phyloP scores from a whole-genome alignment of 1,139 yeast species.

The Pichia sp. region DNA sequence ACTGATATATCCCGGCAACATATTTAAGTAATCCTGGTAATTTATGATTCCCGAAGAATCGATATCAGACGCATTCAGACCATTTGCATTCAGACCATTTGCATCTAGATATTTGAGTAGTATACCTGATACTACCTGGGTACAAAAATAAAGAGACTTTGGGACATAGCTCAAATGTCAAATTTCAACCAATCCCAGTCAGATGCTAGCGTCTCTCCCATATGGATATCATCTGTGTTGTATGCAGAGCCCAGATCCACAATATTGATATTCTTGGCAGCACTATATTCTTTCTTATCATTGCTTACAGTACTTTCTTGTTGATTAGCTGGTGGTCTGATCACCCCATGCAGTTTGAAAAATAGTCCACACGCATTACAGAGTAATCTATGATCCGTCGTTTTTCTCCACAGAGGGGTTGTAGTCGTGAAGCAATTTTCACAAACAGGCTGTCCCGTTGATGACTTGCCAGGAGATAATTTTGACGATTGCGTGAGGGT shows the following conservation, averaged over 20 bases:
- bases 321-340: conserved; percentile 35
- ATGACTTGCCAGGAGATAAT: background rate
- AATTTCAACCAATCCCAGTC: conserved; percentile 30
- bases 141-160: too few relatives aligned
- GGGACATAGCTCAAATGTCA: conserved; percentile 7
- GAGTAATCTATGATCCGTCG: conserved; percentile 41
- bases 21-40: too few relatives aligned
- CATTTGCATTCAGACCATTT: too few relatives aligned
- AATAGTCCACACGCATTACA: conserved; percentile 58
- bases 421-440: conserved; percentile 48
- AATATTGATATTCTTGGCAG: conserved; percentile 5
- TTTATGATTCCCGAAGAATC: too few relatives aligned
- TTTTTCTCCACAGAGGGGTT: conserved; percentile 54
- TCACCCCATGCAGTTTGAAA: conserved; percentile 49
- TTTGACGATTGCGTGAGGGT: conserved; percentile 4
- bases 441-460: conserved; percentile 28
- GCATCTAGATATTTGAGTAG: too few relatives aligned
- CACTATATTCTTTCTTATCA: background rate
- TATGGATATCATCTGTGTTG: conserved; percentile 18
- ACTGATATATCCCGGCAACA: too few relatives aligned
- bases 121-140: too few relatives aligned
- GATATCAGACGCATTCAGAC: too few relatives aligned
- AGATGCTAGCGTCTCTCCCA: conserved; percentile 26
- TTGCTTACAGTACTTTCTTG: background rate
- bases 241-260: conserved; percentile 13